A percentile compares a stretch with the other conserved stretches of the same genome.
These are phyloP conservation scores for Penicillium sp. DNA, from an alignment of 2,329 filamentous ascomycete genomes.

Conservation along the genomic window DNA sequence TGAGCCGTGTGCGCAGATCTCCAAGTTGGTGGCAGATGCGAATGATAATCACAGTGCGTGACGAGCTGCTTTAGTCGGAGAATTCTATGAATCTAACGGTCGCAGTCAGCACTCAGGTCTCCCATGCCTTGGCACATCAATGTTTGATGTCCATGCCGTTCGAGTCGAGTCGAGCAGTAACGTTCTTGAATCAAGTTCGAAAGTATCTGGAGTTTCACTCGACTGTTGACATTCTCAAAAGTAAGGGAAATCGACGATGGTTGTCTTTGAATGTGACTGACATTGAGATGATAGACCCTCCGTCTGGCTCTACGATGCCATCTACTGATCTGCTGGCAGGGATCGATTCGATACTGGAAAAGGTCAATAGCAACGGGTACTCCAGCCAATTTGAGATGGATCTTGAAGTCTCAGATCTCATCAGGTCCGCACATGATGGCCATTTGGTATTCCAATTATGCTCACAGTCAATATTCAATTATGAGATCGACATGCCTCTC, in stretches of 20 bases:
- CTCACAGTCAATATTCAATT: constrained; percentile 51
- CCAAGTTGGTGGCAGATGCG: constrained; percentile 22
- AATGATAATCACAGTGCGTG: constrained; percentile 24
- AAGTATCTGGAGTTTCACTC: constrained; percentile 55
- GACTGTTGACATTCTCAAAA: constrained; percentile 53
- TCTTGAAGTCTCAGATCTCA: constrained; percentile 56
- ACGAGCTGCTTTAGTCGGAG: background rate
- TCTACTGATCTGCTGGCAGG: constrained; percentile 53
- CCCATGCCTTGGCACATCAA: constrained; percentile 28
- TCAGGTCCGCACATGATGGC: constrained; percentile 64
- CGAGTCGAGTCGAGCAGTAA: constrained; percentile 28
- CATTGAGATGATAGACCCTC: constrained; percentile 46
- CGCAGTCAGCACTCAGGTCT: constrained; percentile 18
- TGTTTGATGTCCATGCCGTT: constrained; percentile 39
- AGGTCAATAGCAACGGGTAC: constrained; percentile 49
- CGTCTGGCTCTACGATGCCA: constrained; percentile 55
- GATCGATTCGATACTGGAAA: constrained; percentile 52
- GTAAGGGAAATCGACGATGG: constrained; percentile 10
- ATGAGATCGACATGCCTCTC: constrained; percentile 46
- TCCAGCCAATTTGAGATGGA: constrained; percentile 61
- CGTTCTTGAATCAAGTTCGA: constrained; percentile 30
- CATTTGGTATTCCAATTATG: constrained; percentile 50
- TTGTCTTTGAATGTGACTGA: constrained; percentile 11
- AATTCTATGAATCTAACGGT: constrained; percentile 17
- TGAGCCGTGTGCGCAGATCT: constrained; percentile 30